Conservation (phyloP, 1,284 basidiomycete species). For the Ceratobasidium sp. region DNA sequence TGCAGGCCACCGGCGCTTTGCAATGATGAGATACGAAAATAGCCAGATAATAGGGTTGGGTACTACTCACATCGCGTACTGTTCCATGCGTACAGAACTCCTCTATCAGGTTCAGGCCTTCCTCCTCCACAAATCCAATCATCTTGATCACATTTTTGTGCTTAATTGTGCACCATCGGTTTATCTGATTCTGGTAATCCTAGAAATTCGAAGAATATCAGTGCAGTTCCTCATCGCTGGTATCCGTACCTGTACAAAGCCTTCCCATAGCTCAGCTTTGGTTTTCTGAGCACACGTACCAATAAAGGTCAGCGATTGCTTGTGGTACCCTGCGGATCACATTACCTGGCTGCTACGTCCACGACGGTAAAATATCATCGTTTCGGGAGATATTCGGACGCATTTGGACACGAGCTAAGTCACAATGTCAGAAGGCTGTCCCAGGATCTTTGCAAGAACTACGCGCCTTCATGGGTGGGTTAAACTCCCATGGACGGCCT, state of each 20-base stretch:
- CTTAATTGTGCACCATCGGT: background rate
- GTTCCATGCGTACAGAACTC: slow-evolving; percentile 11
- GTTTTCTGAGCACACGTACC: background rate
- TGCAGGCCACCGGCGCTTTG: background rate
- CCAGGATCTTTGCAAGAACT: background rate
- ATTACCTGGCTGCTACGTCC: background rate
- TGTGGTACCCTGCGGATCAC: background rate
- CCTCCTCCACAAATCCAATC: background rate
- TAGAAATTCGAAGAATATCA: background rate
- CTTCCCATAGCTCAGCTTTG: background rate
- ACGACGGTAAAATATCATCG: background rate
- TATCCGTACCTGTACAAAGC: background rate
- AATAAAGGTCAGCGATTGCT: background rate
- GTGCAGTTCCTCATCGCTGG: background rate
- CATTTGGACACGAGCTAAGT: background rate
- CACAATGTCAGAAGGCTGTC: background rate
- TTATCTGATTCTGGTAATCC: background rate
- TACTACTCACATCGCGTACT: background rate
- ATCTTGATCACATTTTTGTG: slow-evolving; percentile 8
- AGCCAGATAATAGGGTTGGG: background rate
- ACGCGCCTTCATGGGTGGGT: too few relatives aligned
- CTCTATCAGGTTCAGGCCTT: slow-evolving; percentile 10
- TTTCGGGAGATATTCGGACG: background rate
- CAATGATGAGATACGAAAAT: background rate
- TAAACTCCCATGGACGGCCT: too few relatives aligned